Evolutionary conservation across 257 asterid species (phyloP), one percentile per base, ranked within the genome.

Genomic region (Lithospermum erythrorhizon): DNA sequence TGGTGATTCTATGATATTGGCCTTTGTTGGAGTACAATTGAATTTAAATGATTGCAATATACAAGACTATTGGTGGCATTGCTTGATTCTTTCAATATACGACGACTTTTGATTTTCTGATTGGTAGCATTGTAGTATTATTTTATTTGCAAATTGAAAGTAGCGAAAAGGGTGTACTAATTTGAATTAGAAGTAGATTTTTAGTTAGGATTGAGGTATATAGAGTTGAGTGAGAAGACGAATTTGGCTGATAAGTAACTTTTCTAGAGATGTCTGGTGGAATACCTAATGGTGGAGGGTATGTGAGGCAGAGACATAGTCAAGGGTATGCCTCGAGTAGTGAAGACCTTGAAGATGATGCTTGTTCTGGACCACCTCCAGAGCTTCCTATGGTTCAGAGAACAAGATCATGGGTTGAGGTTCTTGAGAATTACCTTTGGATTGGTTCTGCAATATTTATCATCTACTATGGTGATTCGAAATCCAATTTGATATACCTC

Each of bases 301-400:
- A 68, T 57, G 74, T 79, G 85, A 79, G 88, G 71, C 85, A 74
- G 61, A 76, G 88, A 75, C 79, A 74, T 62, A 82, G 83, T 74
- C 88, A 79, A 61, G 85, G 88, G 45, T 82, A 82, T 72, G 73
- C 76, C 23, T 82, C 88, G 21, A 75, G 88, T 59, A 71, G 88
- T 17, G 88, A 82, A 74, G 88, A 82, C 61, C 78, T 82, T 58
- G 88, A 79, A 68, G 88, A 82, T 76, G 88, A 79, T 74, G 88
- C 88, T 21, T 76, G 81, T 71, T 82, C 88, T 53, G 76, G 83
- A 55, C 62, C 41, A 13, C 30, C 58, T 63, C 25, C 62, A 32
- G 70, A 60, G 47, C 45, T 74, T 58, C 45, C 78, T 29, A 21
- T 67, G 32, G 57, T 22, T 53, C 85, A 78, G 7, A 63, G 67